These are phyloP conservation scores for Lentinula sp. DNA, from an alignment of 768 basidiomycete genomes.

Conservation along the genomic window DNA sequence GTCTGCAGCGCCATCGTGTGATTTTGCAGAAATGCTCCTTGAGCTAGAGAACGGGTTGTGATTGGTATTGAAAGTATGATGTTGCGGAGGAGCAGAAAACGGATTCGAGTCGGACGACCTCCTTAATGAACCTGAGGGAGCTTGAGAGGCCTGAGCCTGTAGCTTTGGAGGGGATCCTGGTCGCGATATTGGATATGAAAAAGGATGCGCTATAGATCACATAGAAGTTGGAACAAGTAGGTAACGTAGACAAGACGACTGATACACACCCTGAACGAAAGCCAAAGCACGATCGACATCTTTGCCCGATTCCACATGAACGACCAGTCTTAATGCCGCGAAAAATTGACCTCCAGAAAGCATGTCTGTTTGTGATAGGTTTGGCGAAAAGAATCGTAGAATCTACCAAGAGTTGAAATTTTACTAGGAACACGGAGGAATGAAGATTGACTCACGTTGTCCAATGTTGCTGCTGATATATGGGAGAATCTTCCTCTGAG, in stretches of 20 bases:
- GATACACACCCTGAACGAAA: slow-evolving; percentile 64
- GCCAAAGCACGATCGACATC: slow-evolving; percentile 60
- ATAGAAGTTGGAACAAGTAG: not conserved
- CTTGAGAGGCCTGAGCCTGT: not conserved
- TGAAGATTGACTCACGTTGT: slow-evolving; percentile 40
- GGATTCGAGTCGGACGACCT: slow-evolving; percentile 4
- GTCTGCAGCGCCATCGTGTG: slow-evolving; percentile 6
- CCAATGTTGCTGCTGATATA: slow-evolving; percentile 46
- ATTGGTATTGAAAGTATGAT: slow-evolving; percentile 20
- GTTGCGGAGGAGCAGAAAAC: slow-evolving; percentile 10
- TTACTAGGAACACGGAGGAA: not conserved
- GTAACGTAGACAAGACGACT: not conserved
- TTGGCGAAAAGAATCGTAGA: slow-evolving; percentile 56
- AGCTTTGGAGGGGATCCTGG: slow-evolving; percentile 19
- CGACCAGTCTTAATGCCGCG: slow-evolving; percentile 60
- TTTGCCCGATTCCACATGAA: slow-evolving; percentile 56
- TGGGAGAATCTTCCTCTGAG: slow-evolving; percentile 62
- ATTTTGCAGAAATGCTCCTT: slow-evolving; percentile 3
- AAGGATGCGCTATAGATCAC: slow-evolving; percentile 12
- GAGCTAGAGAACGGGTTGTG: slow-evolving; percentile 30
- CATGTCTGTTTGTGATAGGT: slow-evolving; percentile 42
- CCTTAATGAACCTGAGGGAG: slow-evolving; percentile 13
- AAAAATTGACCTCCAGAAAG: slow-evolving; percentile 73
- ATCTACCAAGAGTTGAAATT: slow-evolving; percentile 36
- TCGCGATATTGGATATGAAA: slow-evolving; percentile 14